phyloP scores from a whole-genome alignment of 805 yeast species.

The Ogataea ramenticola region DNA sequence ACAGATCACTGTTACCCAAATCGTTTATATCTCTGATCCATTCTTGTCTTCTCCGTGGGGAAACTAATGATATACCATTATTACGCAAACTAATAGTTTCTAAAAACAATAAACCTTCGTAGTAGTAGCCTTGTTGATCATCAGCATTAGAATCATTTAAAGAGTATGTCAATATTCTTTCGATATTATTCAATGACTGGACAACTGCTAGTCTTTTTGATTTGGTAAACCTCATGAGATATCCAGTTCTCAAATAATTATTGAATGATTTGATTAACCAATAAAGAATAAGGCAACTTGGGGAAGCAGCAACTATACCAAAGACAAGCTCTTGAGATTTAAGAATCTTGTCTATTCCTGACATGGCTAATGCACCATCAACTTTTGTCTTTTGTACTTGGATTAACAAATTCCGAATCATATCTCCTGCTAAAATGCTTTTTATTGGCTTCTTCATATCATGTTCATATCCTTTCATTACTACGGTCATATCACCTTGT shows the following conservation, averaged over 20 bases:
- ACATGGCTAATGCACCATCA: constrained; percentile 84
- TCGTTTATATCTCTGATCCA: constrained; percentile 63
- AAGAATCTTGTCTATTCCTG: constrained; percentile 83
- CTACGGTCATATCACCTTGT: constrained; percentile 71
- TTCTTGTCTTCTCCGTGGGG: constrained; percentile 39
- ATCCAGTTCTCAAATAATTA: constrained; percentile 29
- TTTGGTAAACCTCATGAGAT: constrained; percentile 25
- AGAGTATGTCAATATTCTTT: constrained; percentile 37
- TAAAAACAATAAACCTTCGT: constrained; percentile 57
- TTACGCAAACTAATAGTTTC: constrained; percentile 54
- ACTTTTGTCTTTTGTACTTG: constrained; percentile 96
- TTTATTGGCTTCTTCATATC: constrained; percentile 66
- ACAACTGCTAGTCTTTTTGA: constrained; percentile 29
- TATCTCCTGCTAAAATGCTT: constrained; percentile 57
- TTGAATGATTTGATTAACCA: constrained; percentile 28
- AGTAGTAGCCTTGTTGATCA: constrained; percentile 19
- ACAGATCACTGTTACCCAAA: constrained; percentile 35
- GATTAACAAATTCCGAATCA: constrained; percentile 71
- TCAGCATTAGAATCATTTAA: constrained; percentile 13
- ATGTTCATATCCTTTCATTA: constrained; percentile 74
- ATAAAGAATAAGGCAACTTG: constrained; percentile 57
- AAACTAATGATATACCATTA: constrained; percentile 42
- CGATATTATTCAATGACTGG: constrained; percentile 50
- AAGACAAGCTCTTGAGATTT: constrained; percentile 92
- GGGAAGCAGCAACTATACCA: constrained; percentile 85